These are phyloP conservation scores for Diaporthe destruens DNA, from an alignment of 2,329 filamentous ascomycete genomes.

Conservation along the genomic window DNA sequence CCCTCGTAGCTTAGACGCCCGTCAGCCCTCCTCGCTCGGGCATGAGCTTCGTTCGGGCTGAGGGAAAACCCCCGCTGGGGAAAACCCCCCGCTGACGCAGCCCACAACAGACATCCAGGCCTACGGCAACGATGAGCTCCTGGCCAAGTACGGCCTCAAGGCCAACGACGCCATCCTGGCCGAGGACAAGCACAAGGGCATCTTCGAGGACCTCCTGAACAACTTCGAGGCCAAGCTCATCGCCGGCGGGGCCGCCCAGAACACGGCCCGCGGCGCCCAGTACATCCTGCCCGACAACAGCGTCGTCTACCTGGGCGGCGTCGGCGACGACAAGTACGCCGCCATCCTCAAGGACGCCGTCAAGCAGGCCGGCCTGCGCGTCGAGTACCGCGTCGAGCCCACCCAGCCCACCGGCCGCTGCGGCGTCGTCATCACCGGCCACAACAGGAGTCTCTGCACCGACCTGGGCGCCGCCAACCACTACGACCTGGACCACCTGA, in stretches of 20 bases:
- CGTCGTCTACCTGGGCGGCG: constrained; percentile 92
- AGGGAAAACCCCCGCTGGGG: constrained; percentile 26
- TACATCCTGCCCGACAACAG: constrained; percentile 93
- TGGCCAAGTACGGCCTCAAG: constrained; percentile 94
- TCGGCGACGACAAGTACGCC: constrained; percentile 96
- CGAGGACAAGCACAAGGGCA: constrained; percentile 86
- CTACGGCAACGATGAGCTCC: constrained; percentile 82
- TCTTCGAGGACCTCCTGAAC: constrained; percentile 94
- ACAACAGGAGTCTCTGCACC: constrained; percentile 94
- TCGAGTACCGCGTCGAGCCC: constrained; percentile 94
- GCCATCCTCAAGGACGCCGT: constrained; percentile 89
- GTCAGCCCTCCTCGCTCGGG: background rate
- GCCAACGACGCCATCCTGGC: constrained; percentile 98
- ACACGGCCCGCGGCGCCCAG: constrained; percentile 95
- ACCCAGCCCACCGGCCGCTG: constrained; percentile 90
- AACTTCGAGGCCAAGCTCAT: constrained; percentile 95
- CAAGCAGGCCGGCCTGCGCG: constrained; percentile 87
- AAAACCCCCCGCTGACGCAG: constrained; percentile 11
- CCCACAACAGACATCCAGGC: constrained; percentile 84
- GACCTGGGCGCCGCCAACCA: constrained; percentile 96
- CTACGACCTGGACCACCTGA: constrained; percentile 94
- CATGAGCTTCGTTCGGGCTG: constrained; percentile 26
- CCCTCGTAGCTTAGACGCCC: background rate
- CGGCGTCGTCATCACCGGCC: constrained; percentile 95
- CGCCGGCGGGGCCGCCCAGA: constrained; percentile 95